phyloP scores from a whole-genome alignment of 2,329 filamentous ascomycete species.

The Dendryphion nanum region DNA sequence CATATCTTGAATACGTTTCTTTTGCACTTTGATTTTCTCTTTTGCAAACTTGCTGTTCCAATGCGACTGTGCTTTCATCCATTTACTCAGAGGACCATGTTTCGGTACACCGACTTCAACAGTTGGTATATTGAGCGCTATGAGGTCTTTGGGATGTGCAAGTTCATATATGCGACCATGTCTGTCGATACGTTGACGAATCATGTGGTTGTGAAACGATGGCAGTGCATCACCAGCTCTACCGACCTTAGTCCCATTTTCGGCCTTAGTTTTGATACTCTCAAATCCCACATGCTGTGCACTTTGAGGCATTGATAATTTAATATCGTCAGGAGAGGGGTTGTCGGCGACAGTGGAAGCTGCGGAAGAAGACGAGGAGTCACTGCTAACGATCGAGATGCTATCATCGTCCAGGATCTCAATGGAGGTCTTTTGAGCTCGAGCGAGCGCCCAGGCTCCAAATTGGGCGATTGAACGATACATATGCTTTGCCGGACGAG shows the following conservation, averaged over 20 bases:
- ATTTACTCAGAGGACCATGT: slow-evolving; percentile 74
- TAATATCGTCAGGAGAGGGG: slow-evolving; percentile 24
- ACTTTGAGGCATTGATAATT: slow-evolving; percentile 14
- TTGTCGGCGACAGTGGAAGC: slow-evolving; percentile 12
- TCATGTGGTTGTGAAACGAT: slow-evolving; percentile 80
- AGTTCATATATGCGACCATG: slow-evolving; percentile 74
- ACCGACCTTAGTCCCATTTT: slow-evolving; percentile 55
- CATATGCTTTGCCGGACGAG: slow-evolving; percentile 94
- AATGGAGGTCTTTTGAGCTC: slow-evolving; percentile 75
- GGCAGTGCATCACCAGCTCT: slow-evolving; percentile 83
- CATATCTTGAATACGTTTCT: slow-evolving; percentile 71
- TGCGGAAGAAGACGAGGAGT: slow-evolving; percentile 32
- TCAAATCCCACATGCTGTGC: slow-evolving; percentile 17
- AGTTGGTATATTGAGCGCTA: slow-evolving; percentile 62
- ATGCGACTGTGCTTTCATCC: slow-evolving; percentile 70
- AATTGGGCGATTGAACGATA: slow-evolving; percentile 91
- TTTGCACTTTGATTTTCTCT: slow-evolving; percentile 69
- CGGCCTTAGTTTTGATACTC: slow-evolving; percentile 13
- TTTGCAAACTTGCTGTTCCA: slow-evolving; percentile 73
- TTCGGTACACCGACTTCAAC: slow-evolving; percentile 77
- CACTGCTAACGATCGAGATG: slow-evolving; percentile 70
- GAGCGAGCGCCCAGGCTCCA: slow-evolving; percentile 83
- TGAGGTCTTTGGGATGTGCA: slow-evolving; percentile 61
- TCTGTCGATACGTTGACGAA: slow-evolving; percentile 79
- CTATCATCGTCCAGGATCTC: slow-evolving; percentile 78